Conservation (phyloP, 805 yeast species). For the Komagataella populi region DNA sequence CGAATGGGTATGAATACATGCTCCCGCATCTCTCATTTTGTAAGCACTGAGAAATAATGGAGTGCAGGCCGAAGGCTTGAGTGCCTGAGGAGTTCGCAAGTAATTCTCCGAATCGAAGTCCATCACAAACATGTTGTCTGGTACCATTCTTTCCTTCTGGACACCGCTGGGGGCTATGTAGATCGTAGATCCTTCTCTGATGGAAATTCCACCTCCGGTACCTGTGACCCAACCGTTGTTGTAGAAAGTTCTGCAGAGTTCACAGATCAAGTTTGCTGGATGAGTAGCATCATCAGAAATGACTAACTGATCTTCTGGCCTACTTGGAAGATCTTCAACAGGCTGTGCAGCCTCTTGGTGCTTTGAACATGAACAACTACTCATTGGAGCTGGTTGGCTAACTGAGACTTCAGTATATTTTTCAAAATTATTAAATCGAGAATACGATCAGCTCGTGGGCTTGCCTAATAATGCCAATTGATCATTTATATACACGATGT, state of each 20-base stretch:
- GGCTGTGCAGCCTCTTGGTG: not conserved
- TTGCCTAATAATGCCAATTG: not conserved
- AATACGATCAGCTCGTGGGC: not conserved
- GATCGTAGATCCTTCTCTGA: conserved; percentile 40
- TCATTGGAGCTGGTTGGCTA: not conserved
- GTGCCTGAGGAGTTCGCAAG: conserved; percentile 44
- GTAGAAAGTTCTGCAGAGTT: conserved; percentile 64
- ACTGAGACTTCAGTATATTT: not conserved
- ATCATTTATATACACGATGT: not conserved
- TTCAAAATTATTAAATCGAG: not conserved
- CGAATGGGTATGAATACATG: conserved; percentile 92
- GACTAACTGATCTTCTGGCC: conserved; percentile 12
- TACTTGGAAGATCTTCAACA: not conserved
- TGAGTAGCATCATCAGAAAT: conserved; percentile 38
- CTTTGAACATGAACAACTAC: not conserved
- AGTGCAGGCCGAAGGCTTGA: conserved; percentile 89
- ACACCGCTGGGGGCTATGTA: conserved; percentile 94
- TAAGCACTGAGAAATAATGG: conserved; percentile 74
- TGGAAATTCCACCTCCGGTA: conserved; percentile 91
- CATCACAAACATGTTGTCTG: conserved; percentile 71
- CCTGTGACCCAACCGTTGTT: conserved; percentile 87
- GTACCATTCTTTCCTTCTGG: conserved; percentile 79
- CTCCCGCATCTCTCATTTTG: conserved; percentile 62
- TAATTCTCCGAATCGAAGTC: conserved; percentile 38
- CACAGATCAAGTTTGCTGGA: conserved; percentile 80